These are phyloP conservation scores for Phytophthora citricola DNA, from an alignment of 352 stramenopile species.

Conservation along the genomic window DNA sequence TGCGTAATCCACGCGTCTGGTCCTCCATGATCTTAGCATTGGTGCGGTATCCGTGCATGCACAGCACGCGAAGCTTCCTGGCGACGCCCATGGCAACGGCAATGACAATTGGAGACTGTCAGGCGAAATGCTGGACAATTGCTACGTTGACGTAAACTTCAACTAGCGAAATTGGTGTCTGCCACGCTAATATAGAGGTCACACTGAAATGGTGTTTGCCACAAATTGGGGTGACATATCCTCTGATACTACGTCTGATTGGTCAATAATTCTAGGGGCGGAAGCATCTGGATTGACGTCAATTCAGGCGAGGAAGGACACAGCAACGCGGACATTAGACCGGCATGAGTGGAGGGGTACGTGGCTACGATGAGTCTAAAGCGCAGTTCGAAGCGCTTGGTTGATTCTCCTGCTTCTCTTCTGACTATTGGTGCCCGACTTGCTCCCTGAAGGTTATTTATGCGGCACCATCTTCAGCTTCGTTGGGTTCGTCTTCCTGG, in stretches of 20 bases:
- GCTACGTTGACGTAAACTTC: constrained; percentile 26
- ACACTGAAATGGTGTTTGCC: constrained; percentile 2
- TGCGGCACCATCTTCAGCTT: constrained; percentile 85
- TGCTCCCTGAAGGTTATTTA: constrained; percentile 55
- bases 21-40: constrained; percentile 61
- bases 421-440: constrained; percentile 2
- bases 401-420: constrained; percentile 8
- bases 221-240: constrained; percentile 3
- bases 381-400: no score
- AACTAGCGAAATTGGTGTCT: constrained; percentile 6
- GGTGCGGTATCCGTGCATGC: constrained; percentile 69
- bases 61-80: constrained; percentile 60
- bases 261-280: constrained; percentile 25
- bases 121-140: not conserved
- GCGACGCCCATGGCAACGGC: constrained; percentile 11
- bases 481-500: constrained; percentile 80
- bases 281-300: constrained; percentile 21
- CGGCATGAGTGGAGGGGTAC: constrained; percentile 33
- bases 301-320: constrained; percentile 20
- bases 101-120: constrained; percentile 2
- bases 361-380: constrained; percentile 1
- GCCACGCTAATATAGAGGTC: not conserved
- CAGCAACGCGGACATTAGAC: constrained; percentile 6
- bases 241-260: constrained; percentile 4
- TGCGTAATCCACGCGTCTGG: constrained; percentile 53